Evolutionary conservation across 2,329 filamentous ascomycete genomes (phyloP).

Genomic region (Simplicillium sp.): DNA sequence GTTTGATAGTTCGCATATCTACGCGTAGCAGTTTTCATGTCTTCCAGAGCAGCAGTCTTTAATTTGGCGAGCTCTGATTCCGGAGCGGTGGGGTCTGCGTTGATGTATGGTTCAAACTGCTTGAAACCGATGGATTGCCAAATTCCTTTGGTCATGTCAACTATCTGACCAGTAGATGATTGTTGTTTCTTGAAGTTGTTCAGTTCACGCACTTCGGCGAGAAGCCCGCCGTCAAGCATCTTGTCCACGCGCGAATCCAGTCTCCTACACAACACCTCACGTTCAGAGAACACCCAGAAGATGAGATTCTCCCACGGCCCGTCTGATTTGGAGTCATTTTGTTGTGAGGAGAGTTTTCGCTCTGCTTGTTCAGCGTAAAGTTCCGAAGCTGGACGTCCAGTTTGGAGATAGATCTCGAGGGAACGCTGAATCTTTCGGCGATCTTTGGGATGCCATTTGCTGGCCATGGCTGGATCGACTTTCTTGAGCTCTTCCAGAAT

Average conservation of each 20-base stretch:
- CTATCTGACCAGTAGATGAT: conserved; percentile 31
- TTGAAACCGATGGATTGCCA: conserved; percentile 98
- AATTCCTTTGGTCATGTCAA: conserved; percentile 75
- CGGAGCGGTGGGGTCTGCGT: conserved; percentile 25
- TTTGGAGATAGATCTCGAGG: conserved; percentile 80
- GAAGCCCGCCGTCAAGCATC: conserved; percentile 58
- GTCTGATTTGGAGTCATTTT: conserved; percentile 9
- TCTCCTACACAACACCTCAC: conserved; percentile 56
- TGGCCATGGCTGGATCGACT: conserved; percentile 83
- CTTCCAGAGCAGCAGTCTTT: conserved; percentile 53
- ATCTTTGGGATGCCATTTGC: conserved; percentile 90
- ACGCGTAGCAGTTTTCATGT: conserved; percentile 72
- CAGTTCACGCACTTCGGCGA: conserved; percentile 38
- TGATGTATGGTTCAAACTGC: conserved; percentile 69
- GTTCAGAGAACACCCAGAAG: conserved; percentile 79
- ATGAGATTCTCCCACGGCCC: conserved; percentile 51
- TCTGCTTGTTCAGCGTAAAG: conserved; percentile 71
- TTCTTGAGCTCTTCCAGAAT: conserved; percentile 65
- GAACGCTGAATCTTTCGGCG: conserved; percentile 81
- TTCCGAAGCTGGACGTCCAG: conserved; percentile 72
- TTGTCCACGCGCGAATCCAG: conserved; percentile 71
- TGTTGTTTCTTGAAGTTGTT: conserved; percentile 27
- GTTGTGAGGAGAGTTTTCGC: conserved; percentile 21
- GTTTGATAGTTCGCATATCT: conserved; percentile 82
- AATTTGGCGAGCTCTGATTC: conserved; percentile 40